phyloP scores from a whole-genome alignment of 2,329 filamentous ascomycete genomes.

The Bipolaris bicolor region DNA sequence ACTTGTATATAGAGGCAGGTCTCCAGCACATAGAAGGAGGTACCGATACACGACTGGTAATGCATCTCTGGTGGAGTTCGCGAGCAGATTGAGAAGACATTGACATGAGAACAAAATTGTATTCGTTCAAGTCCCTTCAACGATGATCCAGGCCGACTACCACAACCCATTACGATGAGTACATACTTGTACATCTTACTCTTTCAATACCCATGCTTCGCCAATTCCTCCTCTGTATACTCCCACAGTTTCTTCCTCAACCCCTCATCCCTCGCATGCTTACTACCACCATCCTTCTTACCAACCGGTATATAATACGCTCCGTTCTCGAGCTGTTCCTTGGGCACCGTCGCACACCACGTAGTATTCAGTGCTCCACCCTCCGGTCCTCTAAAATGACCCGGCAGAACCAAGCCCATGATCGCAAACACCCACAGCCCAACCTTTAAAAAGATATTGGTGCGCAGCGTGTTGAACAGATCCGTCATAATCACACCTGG shows the following conservation, averaged over 20 bases:
- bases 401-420: conserved; percentile 35
- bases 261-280: conserved; percentile 35
- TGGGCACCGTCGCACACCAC: conserved; percentile 49
- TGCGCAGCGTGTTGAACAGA: conserved; percentile 40
- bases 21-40: background rate
- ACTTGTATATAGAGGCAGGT: conserved; percentile 2
- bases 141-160: background rate
- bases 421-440: conserved; percentile 35
- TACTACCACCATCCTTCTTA: conserved; percentile 28
- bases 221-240: conserved; percentile 46
- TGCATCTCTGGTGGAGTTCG: background rate
- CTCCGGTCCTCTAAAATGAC: conserved; percentile 35
- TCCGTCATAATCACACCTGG: conserved; percentile 58
- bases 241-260: conserved; percentile 48
- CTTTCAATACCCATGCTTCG: conserved; percentile 39
- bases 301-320: conserved; percentile 52
- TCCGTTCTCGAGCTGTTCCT: conserved; percentile 49
- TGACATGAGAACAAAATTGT: background rate
- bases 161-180: background rate
- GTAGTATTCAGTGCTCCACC: conserved; percentile 52
- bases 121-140: background rate
- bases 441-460: conserved; percentile 33
- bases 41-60: background rate
- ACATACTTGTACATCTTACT: too few species aligned
- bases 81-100: background rate